Conservation (phyloP, 2,329 filamentous ascomycete genomes). For the Paracorniculantispora psalliotae region DNA sequence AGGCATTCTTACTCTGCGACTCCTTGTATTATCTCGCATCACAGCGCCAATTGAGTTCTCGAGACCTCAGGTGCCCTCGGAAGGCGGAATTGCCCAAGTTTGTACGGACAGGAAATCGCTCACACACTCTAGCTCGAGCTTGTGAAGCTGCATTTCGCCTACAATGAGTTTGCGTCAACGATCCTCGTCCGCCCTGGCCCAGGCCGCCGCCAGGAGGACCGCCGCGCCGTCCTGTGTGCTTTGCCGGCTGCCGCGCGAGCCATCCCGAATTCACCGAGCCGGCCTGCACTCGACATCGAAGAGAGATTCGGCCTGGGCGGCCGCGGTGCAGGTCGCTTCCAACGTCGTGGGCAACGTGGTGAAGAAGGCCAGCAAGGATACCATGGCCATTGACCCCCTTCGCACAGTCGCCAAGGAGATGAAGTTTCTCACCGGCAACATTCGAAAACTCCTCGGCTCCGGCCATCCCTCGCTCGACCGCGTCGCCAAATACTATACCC, state of each 20-base stretch:
- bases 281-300: constrained; percentile 40
- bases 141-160: constrained; percentile 5
- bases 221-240: constrained; percentile 25
- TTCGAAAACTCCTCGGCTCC: constrained; percentile 85
- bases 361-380: constrained; percentile 55
- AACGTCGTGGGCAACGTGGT: constrained; percentile 67
- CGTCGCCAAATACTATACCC: constrained; percentile 96
- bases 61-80: neutral
- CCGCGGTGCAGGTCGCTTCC: constrained; percentile 65
- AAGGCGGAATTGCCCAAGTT: neutral
- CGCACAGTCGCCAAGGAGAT: constrained; percentile 92
- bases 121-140: neutral
- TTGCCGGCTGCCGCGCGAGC: constrained; percentile 30
- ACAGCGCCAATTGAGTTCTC: constrained; percentile 11
- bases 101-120: neutral
- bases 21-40: neutral
- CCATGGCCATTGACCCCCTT: constrained; percentile 79
- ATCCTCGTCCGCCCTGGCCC: constrained; percentile 45
- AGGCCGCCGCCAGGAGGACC: constrained; percentile 29
- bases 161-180: constrained; percentile 52
- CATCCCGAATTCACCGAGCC: constrained; percentile 28
- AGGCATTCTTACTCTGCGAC: neutral
- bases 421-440: constrained; percentile 91
- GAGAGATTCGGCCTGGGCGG: constrained; percentile 64
- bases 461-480: constrained; percentile 92